These are phyloP conservation scores for Turritis glabra DNA, from an alignment of 345 rosid species.

Conservation along the genomic window DNA sequence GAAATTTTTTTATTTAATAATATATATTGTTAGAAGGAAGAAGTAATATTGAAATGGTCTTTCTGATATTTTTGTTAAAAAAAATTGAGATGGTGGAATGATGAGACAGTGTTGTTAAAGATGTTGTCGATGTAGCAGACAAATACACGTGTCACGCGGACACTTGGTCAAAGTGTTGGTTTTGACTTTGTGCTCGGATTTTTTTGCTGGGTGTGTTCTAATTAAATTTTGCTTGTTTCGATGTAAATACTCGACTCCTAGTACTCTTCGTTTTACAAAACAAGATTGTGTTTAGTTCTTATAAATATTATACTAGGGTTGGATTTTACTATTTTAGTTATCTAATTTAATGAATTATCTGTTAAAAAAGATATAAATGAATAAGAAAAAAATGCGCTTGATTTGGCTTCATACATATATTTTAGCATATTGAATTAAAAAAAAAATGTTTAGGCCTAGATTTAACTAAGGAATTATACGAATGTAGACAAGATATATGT, in stretches of 20 bases:
- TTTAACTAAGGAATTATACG: constrained; percentile 16
- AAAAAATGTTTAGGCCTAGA: too few species aligned
- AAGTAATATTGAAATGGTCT: constrained; percentile 25
- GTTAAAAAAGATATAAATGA: too few species aligned
- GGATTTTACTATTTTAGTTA: background rate
- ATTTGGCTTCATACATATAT: background rate
- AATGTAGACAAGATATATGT: constrained; percentile 12
- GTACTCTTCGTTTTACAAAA: background rate
- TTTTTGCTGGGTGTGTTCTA: constrained; percentile 40
- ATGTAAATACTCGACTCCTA: constrained; percentile 25
- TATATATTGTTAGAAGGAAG: constrained; percentile 14
- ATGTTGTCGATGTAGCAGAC: constrained; percentile 41
- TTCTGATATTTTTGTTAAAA: constrained; percentile 7
- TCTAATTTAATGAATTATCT: background rate
- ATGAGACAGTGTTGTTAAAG: constrained; percentile 43
- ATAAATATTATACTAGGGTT: background rate
- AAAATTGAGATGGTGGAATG: constrained; percentile 34
- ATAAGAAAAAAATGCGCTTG: background rate
- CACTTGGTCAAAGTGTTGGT: constrained; percentile 40
- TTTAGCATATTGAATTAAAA: too few species aligned
- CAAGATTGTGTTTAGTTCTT: background rate
- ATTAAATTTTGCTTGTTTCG: background rate
- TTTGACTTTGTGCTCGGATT: constrained; percentile 39
- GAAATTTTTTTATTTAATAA: background rate
- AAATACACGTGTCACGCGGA: constrained; percentile 31